Evolutionary conservation across 129 eudicot genomes (phyloP), one percentile per base, ranked within the genome.

Genomic region (Escallonia herrerae): DNA sequence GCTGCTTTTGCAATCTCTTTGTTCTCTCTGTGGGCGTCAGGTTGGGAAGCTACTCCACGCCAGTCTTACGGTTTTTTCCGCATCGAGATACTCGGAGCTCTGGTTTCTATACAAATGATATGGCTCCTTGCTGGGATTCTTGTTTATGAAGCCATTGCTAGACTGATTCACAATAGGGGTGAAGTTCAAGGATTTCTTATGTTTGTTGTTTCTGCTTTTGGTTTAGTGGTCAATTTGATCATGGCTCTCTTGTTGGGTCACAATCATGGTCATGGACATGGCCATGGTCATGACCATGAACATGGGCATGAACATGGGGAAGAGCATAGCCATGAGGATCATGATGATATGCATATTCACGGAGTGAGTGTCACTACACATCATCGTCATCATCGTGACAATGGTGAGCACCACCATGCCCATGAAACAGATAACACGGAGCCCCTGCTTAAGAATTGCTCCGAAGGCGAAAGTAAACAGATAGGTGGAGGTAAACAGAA

Each of bases 1-100:
- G 89, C 95, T 3, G 83, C 95, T 39, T 86, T 86, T 80, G 95
- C 86, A n/a, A 83, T 86, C 11, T 87, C 95, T 1, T 59, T 85
- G 58, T 81, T 85, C 59, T 76, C 91, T 2, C 72, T 85, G 11
- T 85, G 91, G 91, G 91, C 87, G 41, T 65, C 87, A 1, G 91
- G 91, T 15, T 85, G 91, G 91, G 87, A 85, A 74, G 83, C 91
- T 11, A 85, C 85, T 33, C 87, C 91, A 14, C 80, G 83, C 1
- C 91, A 85, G 69, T 81, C 87, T 4, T 85, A 82, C 10, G 91
- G 87, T 42, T 85, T 85, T 79, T 82, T 85, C 58, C 75, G 91
- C 66, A 74, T 85, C 4, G 95, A 87, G 72, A 87, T 87, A 12
- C 80, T 87, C 13, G 95, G 95, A 49, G 84, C 95, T 0, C 48